A percentile compares a stretch with the other conserved stretches of the same genome.
These are phyloP conservation scores for Anisodus acutangulus DNA, from an alignment of 257 asterid genomes.

Conservation along the genomic window DNA sequence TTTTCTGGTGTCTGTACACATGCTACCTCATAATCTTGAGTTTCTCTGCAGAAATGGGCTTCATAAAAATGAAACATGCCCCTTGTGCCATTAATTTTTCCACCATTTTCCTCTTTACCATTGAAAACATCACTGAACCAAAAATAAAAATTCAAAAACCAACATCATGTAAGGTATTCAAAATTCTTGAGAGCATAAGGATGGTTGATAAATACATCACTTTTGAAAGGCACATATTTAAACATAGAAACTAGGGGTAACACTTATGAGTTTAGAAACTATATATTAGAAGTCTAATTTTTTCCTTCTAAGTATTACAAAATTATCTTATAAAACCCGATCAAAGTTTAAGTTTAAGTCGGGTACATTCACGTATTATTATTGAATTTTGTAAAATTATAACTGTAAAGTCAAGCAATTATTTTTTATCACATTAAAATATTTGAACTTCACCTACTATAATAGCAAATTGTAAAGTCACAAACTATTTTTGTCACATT, in stretches of 20 bases:
- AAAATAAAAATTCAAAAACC: not conserved
- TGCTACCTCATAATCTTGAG: constrained; percentile 51
- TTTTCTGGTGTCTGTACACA: constrained; percentile 34
- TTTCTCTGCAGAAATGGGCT: constrained; percentile 39
- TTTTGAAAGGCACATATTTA: no score
- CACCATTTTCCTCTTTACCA: constrained; percentile 33
- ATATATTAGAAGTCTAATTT: no score
- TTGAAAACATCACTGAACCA: constrained; percentile 42
- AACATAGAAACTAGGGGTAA: no score
- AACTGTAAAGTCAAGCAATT: no score
- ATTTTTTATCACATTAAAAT: not conserved
- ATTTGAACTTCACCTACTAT: not conserved
- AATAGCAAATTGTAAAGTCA: not conserved
- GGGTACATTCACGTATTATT: no score
- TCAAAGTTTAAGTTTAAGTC: no score
- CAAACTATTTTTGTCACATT: not conserved
- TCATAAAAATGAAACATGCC: constrained; percentile 34
- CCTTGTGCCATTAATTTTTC: constrained; percentile 48
- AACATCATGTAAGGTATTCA: not conserved
- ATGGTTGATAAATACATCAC: not conserved
- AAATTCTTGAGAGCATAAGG: not conserved
- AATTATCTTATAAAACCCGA: no score
- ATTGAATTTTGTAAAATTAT: no score
- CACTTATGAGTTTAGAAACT: no score
- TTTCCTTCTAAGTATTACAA: no score